Percentiles rank a stretch among this genome's conserved stretches.
phyloP scores from a whole-genome alignment of 78 protist species.

The Trichosphaerium sp. region DNA sequence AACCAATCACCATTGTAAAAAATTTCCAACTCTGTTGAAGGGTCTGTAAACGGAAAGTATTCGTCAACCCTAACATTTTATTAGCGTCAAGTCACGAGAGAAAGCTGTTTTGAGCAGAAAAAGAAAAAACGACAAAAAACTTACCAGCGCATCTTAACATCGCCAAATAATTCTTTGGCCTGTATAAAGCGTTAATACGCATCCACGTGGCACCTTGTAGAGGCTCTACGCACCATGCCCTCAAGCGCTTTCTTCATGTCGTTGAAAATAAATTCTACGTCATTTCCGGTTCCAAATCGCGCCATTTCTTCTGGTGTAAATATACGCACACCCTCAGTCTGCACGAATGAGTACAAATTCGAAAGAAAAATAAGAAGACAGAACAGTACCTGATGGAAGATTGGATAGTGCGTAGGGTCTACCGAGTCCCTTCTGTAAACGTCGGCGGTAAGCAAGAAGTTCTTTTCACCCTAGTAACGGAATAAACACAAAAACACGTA shows the following conservation, averaged over 20 bases:
- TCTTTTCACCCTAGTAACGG: background rate
- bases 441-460: conserved; percentile 74
- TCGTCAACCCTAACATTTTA: conserved; percentile 70
- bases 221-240: background rate
- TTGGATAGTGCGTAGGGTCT: conserved; percentile 75
- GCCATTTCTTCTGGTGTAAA: background rate
- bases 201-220: background rate
- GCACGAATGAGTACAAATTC: too few species aligned
- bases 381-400: conserved; percentile 70
- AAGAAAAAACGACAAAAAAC: background rate
- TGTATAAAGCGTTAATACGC: background rate
- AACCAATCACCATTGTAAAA: conserved; percentile 67
- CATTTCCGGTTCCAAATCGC: background rate
- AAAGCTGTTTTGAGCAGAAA: conserved; percentile 9
- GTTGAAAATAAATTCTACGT: conserved; percentile 1
- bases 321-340: conserved; percentile 55
- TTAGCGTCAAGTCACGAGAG: conserved; percentile 19
- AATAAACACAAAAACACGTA: too few species aligned
- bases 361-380: background rate
- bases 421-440: conserved; percentile 77
- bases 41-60: conserved; percentile 83
- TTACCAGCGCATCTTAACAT: background rate
- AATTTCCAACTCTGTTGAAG: conserved; percentile 75
- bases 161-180: background rate
- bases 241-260: conserved; percentile 34